Conservation (phyloP, 495 filamentous ascomycete species). For the Aspergillus bridgeri region DNA sequence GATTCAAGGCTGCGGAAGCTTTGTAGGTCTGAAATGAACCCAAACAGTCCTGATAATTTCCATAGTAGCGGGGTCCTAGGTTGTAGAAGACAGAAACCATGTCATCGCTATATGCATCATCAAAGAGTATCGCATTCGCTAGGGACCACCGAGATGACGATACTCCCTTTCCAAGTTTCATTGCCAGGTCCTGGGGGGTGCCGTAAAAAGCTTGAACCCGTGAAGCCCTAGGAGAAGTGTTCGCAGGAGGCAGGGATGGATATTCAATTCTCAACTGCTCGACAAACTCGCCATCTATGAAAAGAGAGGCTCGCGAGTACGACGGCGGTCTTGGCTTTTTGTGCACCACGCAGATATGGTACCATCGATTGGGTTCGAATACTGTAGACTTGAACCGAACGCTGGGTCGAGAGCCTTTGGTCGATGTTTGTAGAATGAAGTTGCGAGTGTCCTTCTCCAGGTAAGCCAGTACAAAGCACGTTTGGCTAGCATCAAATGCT, state of each 20-base stretch:
- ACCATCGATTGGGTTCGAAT: constrained; percentile 78
- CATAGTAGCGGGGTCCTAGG: constrained; percentile 84
- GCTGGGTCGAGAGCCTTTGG: constrained; percentile 80
- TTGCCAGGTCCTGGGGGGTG: constrained; percentile 86
- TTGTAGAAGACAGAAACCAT: constrained; percentile 86
- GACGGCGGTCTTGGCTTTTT: constrained; percentile 68
- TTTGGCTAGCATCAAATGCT: constrained; percentile 87
- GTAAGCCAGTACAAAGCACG: constrained; percentile 91
- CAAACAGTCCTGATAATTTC: constrained; percentile 93
- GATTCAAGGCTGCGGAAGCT: constrained; percentile 85
- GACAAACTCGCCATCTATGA: constrained; percentile 88
- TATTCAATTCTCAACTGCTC: constrained; percentile 90
- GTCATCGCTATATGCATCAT: constrained; percentile 86
- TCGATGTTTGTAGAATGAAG: constrained; percentile 94
- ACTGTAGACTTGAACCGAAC: constrained; percentile 82
- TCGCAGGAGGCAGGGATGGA: constrained; percentile 57
- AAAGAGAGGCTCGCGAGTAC: constrained; percentile 80
- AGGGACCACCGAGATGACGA: constrained; percentile 82
- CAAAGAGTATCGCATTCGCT: constrained; percentile 82
- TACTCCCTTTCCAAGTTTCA: constrained; percentile 71
- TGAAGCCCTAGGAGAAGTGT: constrained; percentile 51
- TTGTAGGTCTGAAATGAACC: constrained; percentile 96
- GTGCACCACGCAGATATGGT: constrained; percentile 87
- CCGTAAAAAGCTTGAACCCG: constrained; percentile 90
- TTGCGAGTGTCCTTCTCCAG: constrained; percentile 92